Evolutionary conservation across 2,329 filamentous ascomycete species (phyloP).

Genomic region (Blastomyces percursus): DNA sequence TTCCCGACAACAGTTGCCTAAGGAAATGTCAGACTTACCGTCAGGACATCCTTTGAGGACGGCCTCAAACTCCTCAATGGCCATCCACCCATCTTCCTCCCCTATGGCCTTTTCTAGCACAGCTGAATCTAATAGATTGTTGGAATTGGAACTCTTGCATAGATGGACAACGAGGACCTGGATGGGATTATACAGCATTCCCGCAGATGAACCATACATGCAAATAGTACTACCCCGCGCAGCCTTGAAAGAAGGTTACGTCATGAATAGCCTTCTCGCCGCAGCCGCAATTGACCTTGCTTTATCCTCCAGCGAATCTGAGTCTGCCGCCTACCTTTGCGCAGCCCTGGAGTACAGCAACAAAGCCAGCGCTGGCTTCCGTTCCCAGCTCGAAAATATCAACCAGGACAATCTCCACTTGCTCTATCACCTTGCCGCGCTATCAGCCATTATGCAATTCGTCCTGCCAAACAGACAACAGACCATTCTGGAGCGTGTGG

Average conservation of each 20-base stretch:
- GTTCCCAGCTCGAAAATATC: slow-evolving; percentile 20
- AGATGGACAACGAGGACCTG: slow-evolving; percentile 35
- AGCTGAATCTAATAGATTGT: slow-evolving; percentile 17
- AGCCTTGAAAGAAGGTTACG: slow-evolving; percentile 31
- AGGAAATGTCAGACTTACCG: not conserved
- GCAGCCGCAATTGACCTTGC: slow-evolving; percentile 28
- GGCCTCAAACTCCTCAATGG: not conserved
- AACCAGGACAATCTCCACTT: slow-evolving; percentile 19
- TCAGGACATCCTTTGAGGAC: not conserved
- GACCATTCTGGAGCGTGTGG: slow-evolving; percentile 16
- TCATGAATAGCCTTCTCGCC: slow-evolving; percentile 32
- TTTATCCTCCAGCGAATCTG: slow-evolving; percentile 11
- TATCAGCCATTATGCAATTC: slow-evolving; percentile 22
- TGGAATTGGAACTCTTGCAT: slow-evolving; percentile 38
- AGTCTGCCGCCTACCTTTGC: slow-evolving; percentile 19
- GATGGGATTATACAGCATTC: slow-evolving; percentile 21
- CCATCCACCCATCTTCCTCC: not conserved
- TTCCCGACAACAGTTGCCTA: not conserved
- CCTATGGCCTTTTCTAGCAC: slow-evolving; percentile 4
- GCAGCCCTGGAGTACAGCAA: slow-evolving; percentile 29
- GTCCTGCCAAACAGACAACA: slow-evolving; percentile 18
- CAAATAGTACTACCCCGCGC: slow-evolving; percentile 25
- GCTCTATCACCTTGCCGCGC: slow-evolving; percentile 24
- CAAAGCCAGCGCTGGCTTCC: slow-evolving; percentile 24
- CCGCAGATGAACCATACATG: slow-evolving; percentile 28